These are phyloP conservation scores for Nicotiana benthamiana DNA, from an alignment of 257 asterid species.

Conservation along the genomic window DNA sequence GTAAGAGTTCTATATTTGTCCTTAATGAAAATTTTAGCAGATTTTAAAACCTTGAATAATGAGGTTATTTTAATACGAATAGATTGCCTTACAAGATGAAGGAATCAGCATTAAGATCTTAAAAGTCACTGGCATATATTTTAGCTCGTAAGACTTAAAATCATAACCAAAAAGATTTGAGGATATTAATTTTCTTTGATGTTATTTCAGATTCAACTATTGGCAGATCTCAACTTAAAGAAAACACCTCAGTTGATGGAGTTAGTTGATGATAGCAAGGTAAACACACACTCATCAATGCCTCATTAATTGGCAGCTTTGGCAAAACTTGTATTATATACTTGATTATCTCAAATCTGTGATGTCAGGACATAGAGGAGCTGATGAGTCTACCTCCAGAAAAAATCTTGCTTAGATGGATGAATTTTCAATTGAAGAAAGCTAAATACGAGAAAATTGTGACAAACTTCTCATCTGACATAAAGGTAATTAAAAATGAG, in stretches of 20 bases:
- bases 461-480: slow-evolving; percentile 90
- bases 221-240: slow-evolving; percentile 14
- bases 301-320: not conserved
- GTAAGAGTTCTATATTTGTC: slow-evolving; percentile 26
- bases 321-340: not conserved
- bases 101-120: not conserved
- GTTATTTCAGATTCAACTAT: slow-evolving; percentile 45
- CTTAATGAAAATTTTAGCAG: not conserved
- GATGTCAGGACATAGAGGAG: slow-evolving; percentile 82
- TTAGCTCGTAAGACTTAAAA: not conserved
- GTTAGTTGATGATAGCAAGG: slow-evolving; percentile 89
- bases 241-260: slow-evolving; percentile 74
- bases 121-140: not conserved
- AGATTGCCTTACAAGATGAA: not conserved
- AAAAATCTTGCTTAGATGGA: slow-evolving; percentile 90
- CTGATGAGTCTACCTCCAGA: slow-evolving; percentile 94
- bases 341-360: slow-evolving; percentile 12
- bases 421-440: slow-evolving; percentile 91
- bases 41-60: not conserved
- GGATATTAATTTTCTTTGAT: slow-evolving; percentile 7
- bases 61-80: not conserved
- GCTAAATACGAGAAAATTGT: slow-evolving; percentile 68
- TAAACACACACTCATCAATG: slow-evolving; percentile 18
- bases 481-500: slow-evolving; percentile 52
- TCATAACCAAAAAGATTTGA: not conserved